phyloP scores from a whole-genome alignment of 805 yeast species.

The Schizosaccharomyces octosporus region DNA sequence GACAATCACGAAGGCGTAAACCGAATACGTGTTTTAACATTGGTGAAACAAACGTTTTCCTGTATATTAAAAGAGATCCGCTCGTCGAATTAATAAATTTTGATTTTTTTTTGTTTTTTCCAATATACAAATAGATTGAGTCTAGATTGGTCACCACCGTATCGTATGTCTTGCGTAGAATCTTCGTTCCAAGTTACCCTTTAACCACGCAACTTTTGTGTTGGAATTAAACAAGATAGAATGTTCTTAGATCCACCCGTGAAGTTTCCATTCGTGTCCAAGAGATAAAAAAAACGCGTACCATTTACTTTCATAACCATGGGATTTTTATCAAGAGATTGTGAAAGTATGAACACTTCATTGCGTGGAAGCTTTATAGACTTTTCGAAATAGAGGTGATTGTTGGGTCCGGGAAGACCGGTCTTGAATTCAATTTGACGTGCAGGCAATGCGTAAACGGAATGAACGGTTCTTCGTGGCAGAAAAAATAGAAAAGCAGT shows the following conservation, averaged over 20 bases:
- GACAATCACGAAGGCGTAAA: background rate
- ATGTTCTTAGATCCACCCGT: background rate
- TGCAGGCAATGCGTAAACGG: background rate
- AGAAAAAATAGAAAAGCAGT: background rate
- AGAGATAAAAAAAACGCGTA: background rate
- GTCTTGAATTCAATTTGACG: background rate
- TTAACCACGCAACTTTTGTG: no score
- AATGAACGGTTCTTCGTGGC: background rate
- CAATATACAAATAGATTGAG: no score
- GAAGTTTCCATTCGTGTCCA: background rate
- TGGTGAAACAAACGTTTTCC: no score
- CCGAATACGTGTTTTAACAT: background rate
- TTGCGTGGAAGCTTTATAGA: background rate
- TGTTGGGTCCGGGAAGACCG: background rate
- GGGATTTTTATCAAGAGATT: background rate
- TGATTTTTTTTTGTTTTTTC: no score
- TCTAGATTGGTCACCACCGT: no score
- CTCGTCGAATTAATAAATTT: no score
- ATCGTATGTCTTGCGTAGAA: no score
- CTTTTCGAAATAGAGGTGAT: background rate
- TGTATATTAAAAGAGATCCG: no score
- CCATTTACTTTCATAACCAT: background rate
- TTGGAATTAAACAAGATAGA: background rate
- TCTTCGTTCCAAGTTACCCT: no score
- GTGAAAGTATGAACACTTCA: background rate